Evolutionary conservation across 176 grass and related monocot genomes (phyloP).

Genomic region (Saccharum officinarum): DNA sequence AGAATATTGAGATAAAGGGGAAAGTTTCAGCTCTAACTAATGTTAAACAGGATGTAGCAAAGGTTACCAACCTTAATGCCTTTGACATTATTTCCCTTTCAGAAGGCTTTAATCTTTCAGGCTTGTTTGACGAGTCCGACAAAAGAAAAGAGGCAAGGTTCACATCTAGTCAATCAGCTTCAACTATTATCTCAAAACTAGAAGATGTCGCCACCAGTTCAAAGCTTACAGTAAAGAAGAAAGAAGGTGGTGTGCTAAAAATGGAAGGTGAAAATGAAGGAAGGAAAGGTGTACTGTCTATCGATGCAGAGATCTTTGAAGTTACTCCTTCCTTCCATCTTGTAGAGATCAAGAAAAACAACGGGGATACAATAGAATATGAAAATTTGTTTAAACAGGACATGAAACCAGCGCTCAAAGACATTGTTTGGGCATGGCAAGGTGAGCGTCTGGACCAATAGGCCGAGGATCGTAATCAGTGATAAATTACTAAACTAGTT

Average conservation of each 20-base stretch:
- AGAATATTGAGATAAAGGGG: conserved; percentile 29
- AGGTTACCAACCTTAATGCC: conserved; percentile 45
- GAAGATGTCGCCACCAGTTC: conserved; percentile 32
- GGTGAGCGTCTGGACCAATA: conserved; percentile 8
- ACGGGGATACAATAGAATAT: conserved; percentile 47
- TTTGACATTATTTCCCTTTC: conserved; percentile 58
- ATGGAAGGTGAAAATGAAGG: conserved; percentile 46
- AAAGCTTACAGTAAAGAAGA: conserved; percentile 43
- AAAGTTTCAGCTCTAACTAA: conserved; percentile 24
- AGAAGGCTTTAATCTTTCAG: conserved; percentile 46
- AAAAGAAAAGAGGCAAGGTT: conserved; percentile 44
- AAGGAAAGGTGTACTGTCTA: conserved; percentile 41
- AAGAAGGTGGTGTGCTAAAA: conserved; percentile 44
- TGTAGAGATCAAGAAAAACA: conserved; percentile 52
- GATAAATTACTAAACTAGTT: not conserved
- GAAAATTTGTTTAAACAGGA: conserved; percentile 36
- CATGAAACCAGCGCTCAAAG: conserved; percentile 41
- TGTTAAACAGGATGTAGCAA: conserved; percentile 34
- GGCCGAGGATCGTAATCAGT: not conserved
- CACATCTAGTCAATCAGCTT: conserved; percentile 41
- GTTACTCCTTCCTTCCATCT: conserved; percentile 50
- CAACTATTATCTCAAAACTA: conserved; percentile 48
- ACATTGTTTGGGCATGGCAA: conserved; percentile 63
- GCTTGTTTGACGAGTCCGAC: conserved; percentile 32
- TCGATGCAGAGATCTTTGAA: conserved; percentile 52